phyloP scores from a whole-genome alignment of 139 green algal species.

The Chloropicon primus region DNA sequence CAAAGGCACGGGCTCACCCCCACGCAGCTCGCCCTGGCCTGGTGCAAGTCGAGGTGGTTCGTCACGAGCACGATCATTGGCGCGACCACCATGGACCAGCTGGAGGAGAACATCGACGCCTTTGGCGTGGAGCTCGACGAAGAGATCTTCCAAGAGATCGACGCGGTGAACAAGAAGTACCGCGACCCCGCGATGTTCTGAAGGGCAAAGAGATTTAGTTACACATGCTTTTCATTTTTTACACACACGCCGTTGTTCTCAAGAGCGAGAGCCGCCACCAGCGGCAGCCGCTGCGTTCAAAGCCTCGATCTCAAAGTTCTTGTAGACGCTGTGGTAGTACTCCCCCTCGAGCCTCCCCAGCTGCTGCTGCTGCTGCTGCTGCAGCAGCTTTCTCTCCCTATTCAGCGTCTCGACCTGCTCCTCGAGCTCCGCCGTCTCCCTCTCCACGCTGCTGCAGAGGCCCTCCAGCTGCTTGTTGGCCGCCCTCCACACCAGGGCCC shows the following conservation, averaged over 20 bases:
- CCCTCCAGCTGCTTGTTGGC: background rate
- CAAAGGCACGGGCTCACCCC: slow-evolving; percentile 31
- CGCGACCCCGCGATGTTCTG: slow-evolving; percentile 39
- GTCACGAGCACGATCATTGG: slow-evolving; percentile 75
- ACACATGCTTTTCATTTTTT: too few species aligned
- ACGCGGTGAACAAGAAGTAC: slow-evolving; percentile 38
- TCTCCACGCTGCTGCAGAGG: background rate
- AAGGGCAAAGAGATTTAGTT: too few species aligned
- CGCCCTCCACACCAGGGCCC: background rate
- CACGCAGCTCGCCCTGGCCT: slow-evolving; percentile 44
- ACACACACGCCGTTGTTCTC: too few species aligned
- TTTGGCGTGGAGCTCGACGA: slow-evolving; percentile 28
- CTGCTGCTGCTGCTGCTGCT: background rate
- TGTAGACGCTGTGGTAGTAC: background rate
- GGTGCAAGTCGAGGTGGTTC: slow-evolving; percentile 49
- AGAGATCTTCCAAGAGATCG: slow-evolving; percentile 44
- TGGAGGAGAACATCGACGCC: slow-evolving; percentile 52
- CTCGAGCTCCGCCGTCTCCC: background rate
- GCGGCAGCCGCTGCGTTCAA: too few species aligned
- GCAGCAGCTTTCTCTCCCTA: background rate
- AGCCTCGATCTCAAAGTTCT: background rate
- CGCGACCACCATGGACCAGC: slow-evolving; percentile 70
- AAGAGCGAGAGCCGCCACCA: too few species aligned
- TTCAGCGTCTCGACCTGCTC: background rate
- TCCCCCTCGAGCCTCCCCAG: background rate